Evolutionary conservation across 192 early-diverging fungal genomes (phyloP), one percentile per base, ranked within the genome.

Genomic region (Chytriomyces sp.): DNA sequence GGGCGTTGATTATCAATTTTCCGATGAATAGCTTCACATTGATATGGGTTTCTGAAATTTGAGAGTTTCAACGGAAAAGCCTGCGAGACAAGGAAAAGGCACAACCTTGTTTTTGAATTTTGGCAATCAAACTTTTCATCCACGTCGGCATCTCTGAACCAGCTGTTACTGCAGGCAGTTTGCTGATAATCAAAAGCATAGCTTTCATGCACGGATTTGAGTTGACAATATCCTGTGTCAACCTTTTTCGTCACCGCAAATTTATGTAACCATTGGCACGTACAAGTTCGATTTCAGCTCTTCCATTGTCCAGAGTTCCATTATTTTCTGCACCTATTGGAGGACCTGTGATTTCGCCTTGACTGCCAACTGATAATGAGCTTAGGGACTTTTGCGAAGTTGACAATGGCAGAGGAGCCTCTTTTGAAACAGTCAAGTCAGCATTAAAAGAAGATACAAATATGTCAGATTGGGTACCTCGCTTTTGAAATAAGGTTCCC

Each of bases 21-120:
- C 89, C 91, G 50, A 94, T 69, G 60, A 92, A 91, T 3, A 92
- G 66, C 5, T 86, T 82, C 5, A 93, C 69, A 69, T 89, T 91
- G 1, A 93, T 61, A 23, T 84, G 78, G 0, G 87, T 82, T 8
- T 83, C 88, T 84, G 69, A 43, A 50, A 18, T 57, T 20, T 18
- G 20, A 18, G 53, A 11, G 20, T 57, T 57, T 35, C 10, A 9
- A 75, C 49, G 20, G 53, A 57, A 13, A 74, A 59, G 5, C 49
- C 46, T 35, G 71, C 59, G 20, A 69, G 5, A 44, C 64, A 7
- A 20, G 48, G 61, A 18, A 26, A 75, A 49, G 8, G 26, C 16
- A n/a, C 16, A 81, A 84, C 87, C 79, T 13, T 45, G 72, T 62
- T 74, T 72, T 16, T 68, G 75, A 53, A 91, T 84, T 62, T 87